phyloP scores from a whole-genome alignment of 2,329 filamentous ascomycete species.

The Colletotrichum sp. region DNA sequence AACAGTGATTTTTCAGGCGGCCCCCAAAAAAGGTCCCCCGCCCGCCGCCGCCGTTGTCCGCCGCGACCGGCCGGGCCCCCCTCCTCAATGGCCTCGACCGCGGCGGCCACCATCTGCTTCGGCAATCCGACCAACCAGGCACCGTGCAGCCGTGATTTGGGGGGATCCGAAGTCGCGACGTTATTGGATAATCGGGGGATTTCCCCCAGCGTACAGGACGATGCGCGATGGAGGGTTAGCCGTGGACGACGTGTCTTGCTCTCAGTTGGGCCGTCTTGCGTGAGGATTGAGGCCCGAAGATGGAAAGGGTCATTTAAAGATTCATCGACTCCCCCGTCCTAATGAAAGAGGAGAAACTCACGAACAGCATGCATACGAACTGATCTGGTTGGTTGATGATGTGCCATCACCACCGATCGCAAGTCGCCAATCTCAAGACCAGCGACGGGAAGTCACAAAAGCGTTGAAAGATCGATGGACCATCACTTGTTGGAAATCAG shows the following conservation, averaged over 20 bases:
- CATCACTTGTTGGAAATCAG: not conserved
- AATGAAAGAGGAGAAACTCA: not conserved
- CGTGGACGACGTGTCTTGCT: not conserved
- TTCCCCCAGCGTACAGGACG: not conserved
- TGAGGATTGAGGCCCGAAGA: not conserved
- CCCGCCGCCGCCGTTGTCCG: not conserved
- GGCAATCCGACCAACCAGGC: slow-evolving; percentile 11
- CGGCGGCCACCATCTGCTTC: not conserved
- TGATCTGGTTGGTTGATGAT: not conserved
- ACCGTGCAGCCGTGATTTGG: not conserved
- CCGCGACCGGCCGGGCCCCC: not conserved
- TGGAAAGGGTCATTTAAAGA: not conserved
- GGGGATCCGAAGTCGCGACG: not conserved
- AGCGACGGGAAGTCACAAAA: not conserved
- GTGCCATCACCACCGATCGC: not conserved
- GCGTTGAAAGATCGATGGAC: not conserved
- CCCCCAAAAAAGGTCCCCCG: not conserved
- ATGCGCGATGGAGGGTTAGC: not conserved
- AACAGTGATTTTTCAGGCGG: not conserved
- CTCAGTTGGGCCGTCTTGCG: not conserved
- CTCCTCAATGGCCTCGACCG: not conserved
- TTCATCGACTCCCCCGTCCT: not conserved
- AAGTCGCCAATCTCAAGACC: not conserved
- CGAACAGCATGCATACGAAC: not conserved
- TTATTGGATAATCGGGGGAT: not conserved